Evolutionary conservation across 768 basidiomycete species (phyloP).

Genomic region (Suillus plorans): DNA sequence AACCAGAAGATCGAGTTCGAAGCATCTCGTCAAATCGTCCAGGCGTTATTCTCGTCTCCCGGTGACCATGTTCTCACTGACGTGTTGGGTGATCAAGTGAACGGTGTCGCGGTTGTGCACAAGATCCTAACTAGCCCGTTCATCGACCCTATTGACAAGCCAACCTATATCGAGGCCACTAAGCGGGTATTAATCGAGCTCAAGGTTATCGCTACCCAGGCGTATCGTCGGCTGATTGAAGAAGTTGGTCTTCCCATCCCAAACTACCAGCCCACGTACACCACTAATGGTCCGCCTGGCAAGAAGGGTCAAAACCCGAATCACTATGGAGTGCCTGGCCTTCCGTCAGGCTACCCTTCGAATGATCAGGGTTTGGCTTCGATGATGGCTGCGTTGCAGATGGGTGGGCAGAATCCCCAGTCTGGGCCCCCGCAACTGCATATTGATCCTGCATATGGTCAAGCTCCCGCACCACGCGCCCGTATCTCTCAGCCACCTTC

Average conservation of each 20-base stretch:
- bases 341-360: constrained; percentile 77
- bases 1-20: constrained; percentile 94
- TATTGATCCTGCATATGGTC: constrained; percentile 63
- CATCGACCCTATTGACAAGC: constrained; percentile 70
- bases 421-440: constrained; percentile 74
- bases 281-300: constrained; percentile 55
- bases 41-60: constrained; percentile 87
- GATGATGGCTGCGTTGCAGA: constrained; percentile 91
- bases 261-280: constrained; percentile 80
- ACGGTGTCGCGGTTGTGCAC: constrained; percentile 89
- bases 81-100: constrained; percentile 93
- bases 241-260: constrained; percentile 92
- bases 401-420: constrained; percentile 86
- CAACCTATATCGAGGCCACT: constrained; percentile 76
- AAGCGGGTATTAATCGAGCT: constrained; percentile 88
- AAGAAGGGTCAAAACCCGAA: constrained; percentile 57
- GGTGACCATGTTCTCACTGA: constrained; percentile 91
- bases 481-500: constrained; percentile 42
- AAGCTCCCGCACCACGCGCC: constrained; percentile 44
- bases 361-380: constrained; percentile 85
- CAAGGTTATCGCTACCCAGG: constrained; percentile 92
- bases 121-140: constrained; percentile 90
- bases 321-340: constrained; percentile 67
- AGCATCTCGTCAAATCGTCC: constrained; percentile 83
- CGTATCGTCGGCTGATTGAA: constrained; percentile 90